phyloP scores from a whole-genome alignment of 2,329 filamentous ascomycete species.

The Penicillium decumbens region DNA sequence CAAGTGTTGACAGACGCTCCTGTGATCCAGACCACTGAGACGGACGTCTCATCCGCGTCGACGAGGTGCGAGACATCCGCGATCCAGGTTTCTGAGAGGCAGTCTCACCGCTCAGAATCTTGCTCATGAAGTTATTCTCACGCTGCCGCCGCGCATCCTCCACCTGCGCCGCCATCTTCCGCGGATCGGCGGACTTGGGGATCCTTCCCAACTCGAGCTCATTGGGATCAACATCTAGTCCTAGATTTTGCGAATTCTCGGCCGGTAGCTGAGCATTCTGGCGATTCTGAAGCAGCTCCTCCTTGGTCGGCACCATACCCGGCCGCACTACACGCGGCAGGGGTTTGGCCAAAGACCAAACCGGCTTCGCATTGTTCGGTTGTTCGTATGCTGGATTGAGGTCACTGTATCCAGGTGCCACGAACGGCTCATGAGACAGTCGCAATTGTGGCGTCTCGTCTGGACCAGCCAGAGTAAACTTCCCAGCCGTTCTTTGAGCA shows the following conservation, averaged over 20 bases:
- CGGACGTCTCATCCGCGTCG: constrained; percentile 17
- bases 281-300: constrained; percentile 34
- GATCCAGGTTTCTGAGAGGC: constrained; percentile 14
- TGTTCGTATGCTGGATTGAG: constrained; percentile 55
- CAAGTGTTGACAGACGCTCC: constrained; percentile 23
- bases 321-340: constrained; percentile 51
- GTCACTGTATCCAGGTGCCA: constrained; percentile 52
- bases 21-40: constrained; percentile 14
- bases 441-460: constrained; percentile 30
- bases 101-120: constrained; percentile 28
- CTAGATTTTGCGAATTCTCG: constrained; percentile 31
- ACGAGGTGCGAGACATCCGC: constrained; percentile 25
- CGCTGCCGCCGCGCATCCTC: constrained; percentile 41
- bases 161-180: constrained; percentile 44
- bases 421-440: constrained; percentile 41
- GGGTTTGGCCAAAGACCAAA: constrained; percentile 53
- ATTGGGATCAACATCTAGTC: constrained; percentile 40
- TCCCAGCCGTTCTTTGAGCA: constrained; percentile 26
- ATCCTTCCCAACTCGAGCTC: constrained; percentile 44
- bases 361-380: constrained; percentile 46
- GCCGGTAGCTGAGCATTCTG: constrained; percentile 30
- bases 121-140: constrained; percentile 40
- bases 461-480: constrained; percentile 32
- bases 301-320: constrained; percentile 49
- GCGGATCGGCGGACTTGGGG: constrained; percentile 34